Percentiles rank a stretch among this genome's conserved stretches.
phyloP scores from a whole-genome alignment of 371 early-diverging fungal species.

The Saksenaea vasiformis region DNA sequence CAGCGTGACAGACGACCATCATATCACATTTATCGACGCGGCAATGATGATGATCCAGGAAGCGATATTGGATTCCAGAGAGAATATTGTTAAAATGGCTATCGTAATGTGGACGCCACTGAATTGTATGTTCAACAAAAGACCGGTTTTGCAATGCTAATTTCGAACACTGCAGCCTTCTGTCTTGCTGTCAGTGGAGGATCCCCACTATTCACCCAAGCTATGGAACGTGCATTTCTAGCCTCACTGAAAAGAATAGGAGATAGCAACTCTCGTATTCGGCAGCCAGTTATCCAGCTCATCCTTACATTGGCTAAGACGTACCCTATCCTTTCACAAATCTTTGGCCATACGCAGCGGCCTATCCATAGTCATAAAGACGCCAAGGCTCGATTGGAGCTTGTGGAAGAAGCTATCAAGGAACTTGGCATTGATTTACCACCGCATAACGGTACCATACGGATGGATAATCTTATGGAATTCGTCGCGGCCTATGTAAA shows the following conservation, averaged over 20 bases:
- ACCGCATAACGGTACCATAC: constrained; percentile 1
- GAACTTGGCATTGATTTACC: constrained; percentile 47
- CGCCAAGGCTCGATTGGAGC: constrained; percentile 42
- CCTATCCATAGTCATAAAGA: constrained; percentile 29
- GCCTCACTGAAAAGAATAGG: constrained; percentile 54
- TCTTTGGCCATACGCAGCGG: constrained; percentile 35
- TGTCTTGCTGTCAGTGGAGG: background rate
- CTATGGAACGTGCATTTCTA: constrained; percentile 48
- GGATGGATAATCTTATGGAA: constrained; percentile 49
- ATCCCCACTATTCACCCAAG: background rate
- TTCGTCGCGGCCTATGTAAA: constrained; percentile 59
- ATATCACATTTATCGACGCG: constrained; percentile 48
- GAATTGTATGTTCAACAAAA: constrained; percentile 39
- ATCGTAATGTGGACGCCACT: constrained; percentile 58
- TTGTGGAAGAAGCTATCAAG: constrained; percentile 50
- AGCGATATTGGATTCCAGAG: constrained; percentile 66
- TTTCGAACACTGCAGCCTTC: background rate
- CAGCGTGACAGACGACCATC: background rate
- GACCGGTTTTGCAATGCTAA: background rate
- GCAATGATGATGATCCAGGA: constrained; percentile 60
- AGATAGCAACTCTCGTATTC: constrained; percentile 60
- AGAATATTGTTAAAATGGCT: constrained; percentile 52
- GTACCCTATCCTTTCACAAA: constrained; percentile 46
- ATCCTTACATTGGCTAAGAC: constrained; percentile 53
- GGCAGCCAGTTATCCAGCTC: constrained; percentile 42